phyloP scores from a whole-genome alignment of 768 basidiomycete species.

The Strobilomyces echinocephalus region DNA sequence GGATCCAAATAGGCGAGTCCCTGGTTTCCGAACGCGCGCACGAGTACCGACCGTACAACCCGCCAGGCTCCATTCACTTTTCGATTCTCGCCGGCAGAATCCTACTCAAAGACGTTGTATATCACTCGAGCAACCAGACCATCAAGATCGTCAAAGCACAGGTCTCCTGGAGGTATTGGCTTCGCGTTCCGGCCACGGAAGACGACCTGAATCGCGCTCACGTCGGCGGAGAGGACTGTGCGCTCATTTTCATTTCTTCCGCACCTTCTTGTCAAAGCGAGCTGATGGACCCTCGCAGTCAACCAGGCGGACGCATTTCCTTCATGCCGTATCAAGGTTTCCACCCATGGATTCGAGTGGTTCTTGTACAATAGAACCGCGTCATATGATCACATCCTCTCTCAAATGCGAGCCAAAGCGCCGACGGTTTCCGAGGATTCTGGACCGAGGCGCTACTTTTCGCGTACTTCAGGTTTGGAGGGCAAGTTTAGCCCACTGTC shows the following conservation, averaged over 20 bases:
- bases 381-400: constrained; percentile 82
- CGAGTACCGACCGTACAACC: constrained; percentile 1
- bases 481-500: constrained; percentile 25
- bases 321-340: constrained; percentile 78
- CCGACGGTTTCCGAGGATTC: constrained; percentile 14
- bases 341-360: constrained; percentile 85
- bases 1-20: constrained; percentile 73
- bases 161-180: constrained; percentile 93
- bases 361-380: constrained; percentile 88
- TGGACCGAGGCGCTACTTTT: constrained; percentile 35
- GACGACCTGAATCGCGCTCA: constrained; percentile 52
- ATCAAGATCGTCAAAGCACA: constrained; percentile 79
- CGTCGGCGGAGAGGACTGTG: constrained; percentile 52
- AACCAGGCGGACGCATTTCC: constrained; percentile 36
- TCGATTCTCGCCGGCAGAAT: constrained; percentile 85
- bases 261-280: not conserved
- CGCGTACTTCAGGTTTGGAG: constrained; percentile 37
- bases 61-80: constrained; percentile 82
- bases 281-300: constrained; percentile 24
- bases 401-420: constrained; percentile 54
- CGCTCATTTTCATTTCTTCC: constrained; percentile 19
- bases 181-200: constrained; percentile 72
- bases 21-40: not conserved
- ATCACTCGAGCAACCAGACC: constrained; percentile 91
- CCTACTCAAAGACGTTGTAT: constrained; percentile 80